phyloP scores from a whole-genome alignment of 169 alveolate species.

The Cryptosporidium sp. region DNA sequence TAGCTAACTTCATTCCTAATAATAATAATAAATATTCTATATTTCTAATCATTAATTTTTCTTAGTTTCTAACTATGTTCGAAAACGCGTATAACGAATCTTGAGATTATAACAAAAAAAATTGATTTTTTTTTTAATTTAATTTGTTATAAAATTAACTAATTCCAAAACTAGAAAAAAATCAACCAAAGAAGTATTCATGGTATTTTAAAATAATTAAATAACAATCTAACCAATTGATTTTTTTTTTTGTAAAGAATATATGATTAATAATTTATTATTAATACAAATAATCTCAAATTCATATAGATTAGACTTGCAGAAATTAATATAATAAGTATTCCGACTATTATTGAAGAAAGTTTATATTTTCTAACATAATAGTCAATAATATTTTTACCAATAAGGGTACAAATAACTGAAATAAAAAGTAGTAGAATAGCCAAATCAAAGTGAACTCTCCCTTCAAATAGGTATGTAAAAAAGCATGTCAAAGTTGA shows the following conservation, averaged over 20 bases:
- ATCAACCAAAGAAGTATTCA: no score
- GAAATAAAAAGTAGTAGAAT: constrained; percentile 31
- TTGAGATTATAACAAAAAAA: constrained; percentile 3
- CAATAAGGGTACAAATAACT: constrained; percentile 37
- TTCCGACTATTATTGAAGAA: constrained; percentile 26
- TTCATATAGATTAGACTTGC: constrained; percentile 34
- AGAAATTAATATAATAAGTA: constrained; percentile 29
- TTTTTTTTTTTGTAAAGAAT: no score
- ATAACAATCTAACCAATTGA: no score
- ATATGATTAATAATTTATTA: neutral
- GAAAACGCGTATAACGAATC: constrained; percentile 53
- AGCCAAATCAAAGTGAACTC: constrained; percentile 44
- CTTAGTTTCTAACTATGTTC: constrained; percentile 25
- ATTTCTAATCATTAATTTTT: neutral
- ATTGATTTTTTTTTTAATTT: neutral
- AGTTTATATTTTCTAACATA: constrained; percentile 54
- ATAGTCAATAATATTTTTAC: constrained; percentile 57
- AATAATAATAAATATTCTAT: neutral
- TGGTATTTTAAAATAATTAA: no score
- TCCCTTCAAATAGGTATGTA: constrained; percentile 42
- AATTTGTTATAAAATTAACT: neutral
- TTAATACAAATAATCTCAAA: neutral
- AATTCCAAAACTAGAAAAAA: no score
- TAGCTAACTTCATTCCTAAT: constrained; percentile 9
- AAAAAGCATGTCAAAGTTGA: constrained; percentile 37